Evolutionary conservation across 495 filamentous ascomycete genomes (phyloP), one percentile per base, ranked within the genome.

Genomic region (Penicillium odoratum): DNA sequence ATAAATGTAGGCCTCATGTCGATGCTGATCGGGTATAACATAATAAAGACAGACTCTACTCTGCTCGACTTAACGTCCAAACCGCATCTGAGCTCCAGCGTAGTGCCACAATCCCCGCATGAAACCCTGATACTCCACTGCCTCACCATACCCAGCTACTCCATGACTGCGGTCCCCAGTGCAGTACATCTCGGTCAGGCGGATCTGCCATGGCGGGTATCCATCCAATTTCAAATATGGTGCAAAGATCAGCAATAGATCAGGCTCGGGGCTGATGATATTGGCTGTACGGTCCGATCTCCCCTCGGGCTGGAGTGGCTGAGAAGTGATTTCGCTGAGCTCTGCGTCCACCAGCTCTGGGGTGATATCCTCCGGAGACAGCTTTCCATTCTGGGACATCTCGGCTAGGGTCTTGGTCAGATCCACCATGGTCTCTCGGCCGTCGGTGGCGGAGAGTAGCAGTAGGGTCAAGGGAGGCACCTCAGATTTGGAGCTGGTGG

Each of bases 181-280:
- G 56, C 79, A 81, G 53, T 90, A 96, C 57, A 98, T 97, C 80
- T 98, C 94, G 2, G 93, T 97, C 59, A 98, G 74, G 36, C 94
- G 81, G 47, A 97, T 80, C 71, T 97, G 94, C 94, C 94, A 98
- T 2, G 94, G 94, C 28, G 94, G 94, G 72, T 97, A 98, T 7
- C 93, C 93, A 51, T 90, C 87, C 46, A 98, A 75, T 62, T 88
- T 85, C 51, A 97, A 81, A 56, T 82, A 83, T 3, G 91, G 87
- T 10, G 87, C 85, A 70, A 98, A 97, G 1, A 96, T 78, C 33
- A 98, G 78, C 33, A 98, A 78, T 25, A 98, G 78, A 68, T 97
- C 94, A 25, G 94, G 94, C 71, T 98, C 94, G 2, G 74, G 69
- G 44, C 76, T 78, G 5, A 76, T 42, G 0, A 60, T 46, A 13